A percentile compares a stretch with the other conserved stretches of the same genome.
Evolutionary conservation across 306 rosid genomes (phyloP).

Genomic region (Corylus heterophylla): DNA sequence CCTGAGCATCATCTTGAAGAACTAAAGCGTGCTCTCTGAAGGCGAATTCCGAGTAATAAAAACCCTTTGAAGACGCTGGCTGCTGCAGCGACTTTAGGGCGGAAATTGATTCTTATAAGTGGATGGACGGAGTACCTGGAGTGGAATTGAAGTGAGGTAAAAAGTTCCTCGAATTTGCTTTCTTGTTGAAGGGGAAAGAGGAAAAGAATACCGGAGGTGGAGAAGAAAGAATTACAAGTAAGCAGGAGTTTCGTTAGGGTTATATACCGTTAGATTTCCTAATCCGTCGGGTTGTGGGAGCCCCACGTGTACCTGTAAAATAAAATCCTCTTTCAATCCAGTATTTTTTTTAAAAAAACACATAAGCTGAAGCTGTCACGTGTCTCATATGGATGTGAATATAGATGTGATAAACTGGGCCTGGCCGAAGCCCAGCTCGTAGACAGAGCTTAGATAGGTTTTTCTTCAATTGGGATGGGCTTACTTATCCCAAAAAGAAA

Average conservation of each 20-base stretch:
- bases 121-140: not conserved
- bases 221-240: not conserved
- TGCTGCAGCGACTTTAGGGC: not conserved
- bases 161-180: constrained; percentile 12
- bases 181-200: constrained; percentile 10
- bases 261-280: no score
- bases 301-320: no score
- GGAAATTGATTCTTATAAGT: not conserved
- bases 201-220: not conserved
- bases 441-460: not conserved
- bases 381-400: not conserved
- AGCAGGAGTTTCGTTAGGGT: not conserved
- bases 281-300: no score
- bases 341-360: no score
- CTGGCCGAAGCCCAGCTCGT: not conserved
- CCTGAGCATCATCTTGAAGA: constrained; percentile 72
- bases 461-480: not conserved
- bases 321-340: no score
- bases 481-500: no score
- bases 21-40: not conserved
- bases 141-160: constrained; percentile 12
- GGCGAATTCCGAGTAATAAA: not conserved
- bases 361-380: no score
- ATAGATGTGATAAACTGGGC: not conserved
- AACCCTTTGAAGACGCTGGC: not conserved